These are phyloP conservation scores for Lathyrus aphaca DNA, from an alignment of 306 rosid genomes.

Conservation along the genomic window DNA sequence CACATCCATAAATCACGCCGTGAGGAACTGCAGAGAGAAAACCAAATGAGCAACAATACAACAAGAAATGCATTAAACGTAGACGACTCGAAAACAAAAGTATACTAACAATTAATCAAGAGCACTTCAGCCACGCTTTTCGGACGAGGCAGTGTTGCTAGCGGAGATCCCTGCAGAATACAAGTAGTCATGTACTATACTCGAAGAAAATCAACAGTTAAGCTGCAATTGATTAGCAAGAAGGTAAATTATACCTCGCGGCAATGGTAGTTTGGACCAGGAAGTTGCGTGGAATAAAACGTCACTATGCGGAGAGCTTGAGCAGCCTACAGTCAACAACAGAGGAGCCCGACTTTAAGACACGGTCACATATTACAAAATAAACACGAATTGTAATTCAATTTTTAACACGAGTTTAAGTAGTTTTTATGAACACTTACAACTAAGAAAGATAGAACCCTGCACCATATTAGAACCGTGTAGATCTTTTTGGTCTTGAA, in stretches of 20 bases:
- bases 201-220: not conserved
- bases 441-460: conserved; percentile 90
- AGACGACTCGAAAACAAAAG: conserved; percentile 29
- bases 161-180: conserved; percentile 75
- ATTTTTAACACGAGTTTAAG: conserved; percentile 5
- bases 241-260: conserved; percentile 70
- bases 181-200: not conserved
- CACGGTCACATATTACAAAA: conserved; percentile 8
- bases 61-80: not conserved
- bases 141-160: conserved; percentile 86
- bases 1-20: conserved; percentile 91
- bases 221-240: conserved; percentile 10
- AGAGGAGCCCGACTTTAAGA: conserved; percentile 31
- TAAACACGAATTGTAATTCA: not conserved
- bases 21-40: conserved; percentile 73
- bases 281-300: conserved; percentile 98
- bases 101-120: conserved; percentile 71
- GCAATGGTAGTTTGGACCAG: conserved; percentile 99
- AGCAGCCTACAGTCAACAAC: conserved; percentile 63
- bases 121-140: conserved; percentile 69
- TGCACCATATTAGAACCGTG: conserved; percentile 96
- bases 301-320: conserved; percentile 86
- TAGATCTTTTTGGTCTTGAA: conserved; percentile 90
- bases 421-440: conserved; percentile 57
- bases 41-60: conserved; percentile 34